Evolutionary conservation across 768 basidiomycete genomes (phyloP), one percentile per base, ranked within the genome.

Genomic region (Russula olivacea): DNA sequence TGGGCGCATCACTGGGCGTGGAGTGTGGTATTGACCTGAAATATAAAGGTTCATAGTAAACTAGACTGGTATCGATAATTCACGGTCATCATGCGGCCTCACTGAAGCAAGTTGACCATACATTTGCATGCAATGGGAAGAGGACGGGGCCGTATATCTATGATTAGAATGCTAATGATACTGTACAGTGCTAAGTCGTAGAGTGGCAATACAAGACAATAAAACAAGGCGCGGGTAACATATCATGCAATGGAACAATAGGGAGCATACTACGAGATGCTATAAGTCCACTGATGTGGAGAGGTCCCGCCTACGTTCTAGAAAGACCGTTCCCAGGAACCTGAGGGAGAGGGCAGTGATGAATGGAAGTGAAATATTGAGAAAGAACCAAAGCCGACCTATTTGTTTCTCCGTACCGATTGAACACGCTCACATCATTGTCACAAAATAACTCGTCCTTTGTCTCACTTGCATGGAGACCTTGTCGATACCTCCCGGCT

Each of bases 361-460:
- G 38, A 59, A 12, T 53, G 19, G 25, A n/a, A 9, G 12, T 38
- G 25, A 30, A 11, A 32, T 47, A n/a, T 32, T 28, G 56, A 8
- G 25, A 41, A 64, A 54, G 55, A 48, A 41, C 55, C 25, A 49
- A 49, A n/a, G 61, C 68, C n/a, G 49, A 86, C 89, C 76, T 86
- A 71, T 90, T 91, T 0, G 77, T 76, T 58, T 80, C 79, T 70
- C 85, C 86, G 61, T 91, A 91, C 15, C 78, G 80, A 62, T 84
- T 79, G 60, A 43, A 71, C 61, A 59, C 61, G 43, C 21, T 57
- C 54, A 49, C 60, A 32, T 50, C 64, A 53, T 61, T 47, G 40
- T 54, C 52, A 52, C 61, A 6, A 61, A 32, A 50, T 59, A 32
- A 10, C 28, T 30, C 15, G 36, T 55, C 9, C 50, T 56, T 50